Conservation (phyloP, 2,329 filamentous ascomycete genomes). For the Monosporascus sp. region DNA sequence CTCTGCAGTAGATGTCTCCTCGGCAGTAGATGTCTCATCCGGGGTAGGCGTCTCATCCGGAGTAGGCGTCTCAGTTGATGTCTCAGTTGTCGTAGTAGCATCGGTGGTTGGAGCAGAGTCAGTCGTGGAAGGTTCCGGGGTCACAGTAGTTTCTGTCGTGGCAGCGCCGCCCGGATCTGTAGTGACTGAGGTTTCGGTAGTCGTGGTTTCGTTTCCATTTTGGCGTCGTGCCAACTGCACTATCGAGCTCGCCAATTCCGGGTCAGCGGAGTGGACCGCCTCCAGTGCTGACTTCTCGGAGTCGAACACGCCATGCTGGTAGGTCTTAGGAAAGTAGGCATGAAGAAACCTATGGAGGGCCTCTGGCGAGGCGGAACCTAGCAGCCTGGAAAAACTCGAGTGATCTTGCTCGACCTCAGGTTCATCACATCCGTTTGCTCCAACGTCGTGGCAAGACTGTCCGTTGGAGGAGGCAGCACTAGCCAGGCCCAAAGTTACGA, state of each 20-base stretch:
- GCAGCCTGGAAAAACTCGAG: slow-evolving; percentile 45
- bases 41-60: background rate
- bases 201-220: slow-evolving; percentile 27
- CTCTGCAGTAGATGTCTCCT: too few relatives aligned
- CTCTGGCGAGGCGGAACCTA: slow-evolving; percentile 51
- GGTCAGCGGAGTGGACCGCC: slow-evolving; percentile 55
- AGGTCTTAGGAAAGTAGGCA: slow-evolving; percentile 55
- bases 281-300: slow-evolving; percentile 60
- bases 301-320: slow-evolving; percentile 63
- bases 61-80: background rate
- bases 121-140: background rate
- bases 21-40: background rate
- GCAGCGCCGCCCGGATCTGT: slow-evolving; percentile 8
- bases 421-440: slow-evolving; percentile 1
- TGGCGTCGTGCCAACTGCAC: slow-evolving; percentile 61
- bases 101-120: slow-evolving; percentile 7
- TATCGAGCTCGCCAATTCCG: slow-evolving; percentile 56
- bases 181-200: slow-evolving; percentile 16
- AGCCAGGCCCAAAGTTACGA: slow-evolving; percentile 30
- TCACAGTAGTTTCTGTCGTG: background rate
- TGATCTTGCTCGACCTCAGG: slow-evolving; percentile 15
- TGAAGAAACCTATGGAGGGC: slow-evolving; percentile 63
- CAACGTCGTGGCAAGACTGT: slow-evolving; percentile 14
- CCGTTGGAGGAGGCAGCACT: slow-evolving; percentile 22
- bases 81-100: slow-evolving; percentile 17